Percentiles rank a stretch among this genome's conserved stretches.
These are phyloP conservation scores for Larix kaempferi DNA, from an alignment of 75 land plant species.

Conservation along the genomic window DNA sequence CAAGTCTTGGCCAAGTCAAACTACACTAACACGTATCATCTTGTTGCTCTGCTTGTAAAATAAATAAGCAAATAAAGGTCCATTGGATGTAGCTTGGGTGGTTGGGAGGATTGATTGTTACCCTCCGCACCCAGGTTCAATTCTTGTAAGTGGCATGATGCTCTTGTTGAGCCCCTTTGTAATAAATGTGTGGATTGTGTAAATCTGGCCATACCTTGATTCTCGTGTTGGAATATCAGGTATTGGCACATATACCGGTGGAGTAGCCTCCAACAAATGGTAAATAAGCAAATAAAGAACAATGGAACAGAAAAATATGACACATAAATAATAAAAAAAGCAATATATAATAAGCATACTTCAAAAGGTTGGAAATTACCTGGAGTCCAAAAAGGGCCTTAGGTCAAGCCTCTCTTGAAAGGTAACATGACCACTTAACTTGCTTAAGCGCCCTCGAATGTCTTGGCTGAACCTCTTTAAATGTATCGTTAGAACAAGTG, in stretches of 20 bases:
- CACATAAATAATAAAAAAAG: not conserved
- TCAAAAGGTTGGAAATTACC: constrained; percentile 34
- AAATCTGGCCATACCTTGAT: no score
- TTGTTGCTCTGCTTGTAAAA: not conserved
- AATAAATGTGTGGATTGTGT: no score
- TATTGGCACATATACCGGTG: no score
- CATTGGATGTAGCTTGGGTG: no score
- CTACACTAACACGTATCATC: no score
- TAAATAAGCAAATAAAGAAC: not conserved
- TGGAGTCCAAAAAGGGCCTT: constrained; percentile 71
- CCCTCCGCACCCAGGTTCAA: no score
- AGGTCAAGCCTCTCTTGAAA: constrained; percentile 77
- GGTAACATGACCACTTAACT: constrained; percentile 82
- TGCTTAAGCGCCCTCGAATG: constrained; percentile 79
- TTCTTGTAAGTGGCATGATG: no score
- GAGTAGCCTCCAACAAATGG: no score
- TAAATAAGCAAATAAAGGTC: not conserved
- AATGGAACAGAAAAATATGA: not conserved
- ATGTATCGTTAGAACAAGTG: constrained; percentile 79
- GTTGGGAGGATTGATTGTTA: no score
- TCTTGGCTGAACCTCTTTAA: constrained; percentile 93
- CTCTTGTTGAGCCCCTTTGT: no score
- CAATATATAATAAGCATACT: not conserved
- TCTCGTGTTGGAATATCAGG: no score
- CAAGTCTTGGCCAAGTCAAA: no score